Evolutionary conservation across 352 stramenopile species (phyloP).

Genomic region (Globisporangium emineosum): DNA sequence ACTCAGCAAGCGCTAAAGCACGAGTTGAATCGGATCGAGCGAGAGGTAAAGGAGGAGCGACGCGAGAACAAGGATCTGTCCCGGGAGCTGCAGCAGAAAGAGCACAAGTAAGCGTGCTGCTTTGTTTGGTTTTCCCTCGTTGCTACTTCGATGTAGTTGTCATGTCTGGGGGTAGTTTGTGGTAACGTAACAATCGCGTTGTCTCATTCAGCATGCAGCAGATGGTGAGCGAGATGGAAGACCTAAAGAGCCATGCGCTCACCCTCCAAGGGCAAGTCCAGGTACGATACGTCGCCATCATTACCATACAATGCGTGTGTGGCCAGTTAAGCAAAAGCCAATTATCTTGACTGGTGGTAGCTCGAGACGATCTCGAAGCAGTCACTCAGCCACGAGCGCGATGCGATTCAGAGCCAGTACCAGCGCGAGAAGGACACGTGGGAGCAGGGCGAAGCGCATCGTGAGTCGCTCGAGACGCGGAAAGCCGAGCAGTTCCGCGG

Average conservation of each 20-base stretch:
- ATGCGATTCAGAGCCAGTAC: conserved; percentile 37
- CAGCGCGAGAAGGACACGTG: conserved; percentile 38
- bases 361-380: conserved; percentile 48
- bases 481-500: conserved; percentile 45
- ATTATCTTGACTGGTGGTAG: conserved; percentile 14
- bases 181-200: not conserved
- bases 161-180: too few species aligned
- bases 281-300: conserved; percentile 26
- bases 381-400: conserved; percentile 39
- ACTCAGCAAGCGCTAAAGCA: conserved; percentile 27
- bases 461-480: conserved; percentile 25
- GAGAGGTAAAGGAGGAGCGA: conserved; percentile 33
- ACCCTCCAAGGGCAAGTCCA: conserved; percentile 52
- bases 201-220: conserved; percentile 23
- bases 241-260: conserved; percentile 30
- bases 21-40: conserved; percentile 30
- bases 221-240: conserved; percentile 31
- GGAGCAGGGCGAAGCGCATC: conserved; percentile 29
- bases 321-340: too few species aligned
- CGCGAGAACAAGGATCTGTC: conserved; percentile 29
- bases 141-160: too few species aligned
- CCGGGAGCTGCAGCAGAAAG: conserved; percentile 31
- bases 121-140: not conserved
- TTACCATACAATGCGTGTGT: too few species aligned
- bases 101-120: conserved; percentile 21